A percentile compares a stretch with the other conserved stretches of the same genome.
phyloP scores from a whole-genome alignment of 495 filamentous ascomycete genomes.

The Staphylotrichum tortipilum region DNA sequence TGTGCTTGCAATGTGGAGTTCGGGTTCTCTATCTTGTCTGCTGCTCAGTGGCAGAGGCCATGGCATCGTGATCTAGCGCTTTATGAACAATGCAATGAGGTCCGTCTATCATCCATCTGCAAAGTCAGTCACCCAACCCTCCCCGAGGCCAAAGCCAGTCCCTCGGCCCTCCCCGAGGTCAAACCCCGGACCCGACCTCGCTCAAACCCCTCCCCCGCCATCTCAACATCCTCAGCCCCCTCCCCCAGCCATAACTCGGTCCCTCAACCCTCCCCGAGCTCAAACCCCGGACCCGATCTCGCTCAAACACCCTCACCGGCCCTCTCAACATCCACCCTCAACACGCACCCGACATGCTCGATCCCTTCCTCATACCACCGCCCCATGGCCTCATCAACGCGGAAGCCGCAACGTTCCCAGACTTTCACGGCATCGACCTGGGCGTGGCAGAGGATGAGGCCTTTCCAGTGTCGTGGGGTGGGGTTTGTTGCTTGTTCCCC shows the following conservation, averaged over 20 bases:
- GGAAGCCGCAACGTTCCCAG: conserved; percentile 62
- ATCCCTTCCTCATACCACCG: conserved; percentile 80
- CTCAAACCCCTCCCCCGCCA: too few relatives aligned
- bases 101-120: too few relatives aligned
- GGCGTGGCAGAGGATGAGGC: conserved; percentile 66
- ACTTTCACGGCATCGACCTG: conserved; percentile 51
- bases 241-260: too few relatives aligned
- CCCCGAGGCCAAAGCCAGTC: too few relatives aligned
- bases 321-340: conserved; percentile 22
- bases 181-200: too few relatives aligned
- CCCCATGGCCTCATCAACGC: conserved; percentile 60
- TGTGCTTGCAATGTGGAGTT: conserved; percentile 12
- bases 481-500: too few relatives aligned
- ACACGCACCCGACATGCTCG: conserved; percentile 71
- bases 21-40: neutral
- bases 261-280: neutral
- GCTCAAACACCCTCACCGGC: neutral
- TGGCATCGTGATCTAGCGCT: conserved; percentile 5
- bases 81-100: neutral
- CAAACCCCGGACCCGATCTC: too few relatives aligned
- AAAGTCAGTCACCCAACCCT: too few relatives aligned
- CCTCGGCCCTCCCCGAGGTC: neutral
- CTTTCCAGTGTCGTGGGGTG: conserved; percentile 58
- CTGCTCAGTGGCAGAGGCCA: neutral
- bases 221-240: neutral